phyloP scores from a whole-genome alignment of 371 early-diverging fungal species.

The Apophysomyces ossiformis region DNA sequence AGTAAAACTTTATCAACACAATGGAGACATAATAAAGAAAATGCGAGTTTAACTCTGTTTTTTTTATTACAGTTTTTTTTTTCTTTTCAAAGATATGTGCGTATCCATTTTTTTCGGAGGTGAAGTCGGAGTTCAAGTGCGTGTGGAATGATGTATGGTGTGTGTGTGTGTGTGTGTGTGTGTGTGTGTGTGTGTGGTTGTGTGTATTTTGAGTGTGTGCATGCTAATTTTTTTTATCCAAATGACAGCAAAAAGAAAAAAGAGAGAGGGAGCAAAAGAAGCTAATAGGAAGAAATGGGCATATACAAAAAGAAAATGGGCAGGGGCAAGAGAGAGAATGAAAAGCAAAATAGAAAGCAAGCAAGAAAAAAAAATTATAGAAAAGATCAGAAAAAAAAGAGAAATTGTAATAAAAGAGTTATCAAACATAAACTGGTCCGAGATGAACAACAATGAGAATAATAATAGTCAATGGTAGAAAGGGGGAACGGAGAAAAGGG shows the following conservation, averaged over 20 bases:
- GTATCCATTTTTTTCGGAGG: slow-evolving; percentile 1
- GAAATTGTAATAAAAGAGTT: neutral
- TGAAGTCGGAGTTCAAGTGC: neutral
- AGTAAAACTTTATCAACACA: neutral
- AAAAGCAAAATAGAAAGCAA: neutral
- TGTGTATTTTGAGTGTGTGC: neutral
- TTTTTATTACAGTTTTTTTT: slow-evolving; percentile 1
- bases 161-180: slow-evolving; percentile 10
- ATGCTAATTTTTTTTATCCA: neutral
- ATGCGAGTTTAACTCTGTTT: neutral
- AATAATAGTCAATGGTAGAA: slow-evolving; percentile 13
- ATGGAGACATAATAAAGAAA: neutral
- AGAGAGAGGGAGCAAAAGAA: neutral
- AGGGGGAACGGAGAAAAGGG: slow-evolving; percentile 24
- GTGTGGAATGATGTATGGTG: neutral
- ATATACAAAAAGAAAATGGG: slow-evolving; percentile 2
- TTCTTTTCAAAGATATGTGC: neutral
- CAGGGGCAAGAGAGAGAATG: slow-evolving; percentile 5
- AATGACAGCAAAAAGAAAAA: slow-evolving; percentile 11
- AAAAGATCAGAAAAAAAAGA: neutral
- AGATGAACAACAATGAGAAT: slow-evolving; percentile 22
- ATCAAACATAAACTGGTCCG: slow-evolving; percentile 6
- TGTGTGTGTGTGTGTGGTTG: neutral
- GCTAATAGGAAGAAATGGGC: neutral
- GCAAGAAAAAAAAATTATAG: neutral